phyloP scores from a whole-genome alignment of 768 basidiomycete genomes.

The Mycena chlorophos region DNA sequence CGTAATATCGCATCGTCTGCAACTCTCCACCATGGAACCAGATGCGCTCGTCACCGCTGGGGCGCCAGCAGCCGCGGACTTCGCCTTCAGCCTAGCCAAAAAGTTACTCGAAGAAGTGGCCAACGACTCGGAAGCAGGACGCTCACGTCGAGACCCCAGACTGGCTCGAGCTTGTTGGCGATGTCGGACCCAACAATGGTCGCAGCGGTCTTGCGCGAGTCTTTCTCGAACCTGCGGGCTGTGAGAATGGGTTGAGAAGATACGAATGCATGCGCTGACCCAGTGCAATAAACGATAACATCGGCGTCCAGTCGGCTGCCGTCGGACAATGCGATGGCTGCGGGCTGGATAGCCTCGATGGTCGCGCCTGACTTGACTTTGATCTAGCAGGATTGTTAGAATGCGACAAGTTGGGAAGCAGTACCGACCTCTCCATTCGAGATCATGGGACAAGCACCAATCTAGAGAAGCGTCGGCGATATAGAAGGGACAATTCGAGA shows the following conservation, averaged over 20 bases:
- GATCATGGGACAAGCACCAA: conserved; percentile 18
- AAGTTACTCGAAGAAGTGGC: not conserved
- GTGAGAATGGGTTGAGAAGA: not conserved
- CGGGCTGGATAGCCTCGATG: conserved; percentile 40
- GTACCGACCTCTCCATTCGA: conserved; percentile 29
- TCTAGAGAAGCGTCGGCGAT: not conserved
- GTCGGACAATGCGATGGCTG: conserved; percentile 42
- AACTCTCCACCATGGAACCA: conserved; percentile 22
- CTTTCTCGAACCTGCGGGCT: conserved; percentile 29
- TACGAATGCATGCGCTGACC: conserved; percentile 27
- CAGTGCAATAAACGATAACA: conserved; percentile 50
- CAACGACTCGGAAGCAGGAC: not conserved
- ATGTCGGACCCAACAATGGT: conserved; percentile 9
- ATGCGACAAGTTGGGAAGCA: conserved; percentile 43
- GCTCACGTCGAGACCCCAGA: conserved; percentile 31
- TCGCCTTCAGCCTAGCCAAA: conserved; percentile 29
- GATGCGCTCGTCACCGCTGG: conserved; percentile 27
- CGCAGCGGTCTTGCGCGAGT: conserved; percentile 7
- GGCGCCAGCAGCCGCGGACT: conserved; percentile 28
- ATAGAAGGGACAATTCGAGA: not conserved
- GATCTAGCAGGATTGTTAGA: conserved; percentile 43
- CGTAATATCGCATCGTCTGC: conserved; percentile 20
- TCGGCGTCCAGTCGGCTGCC: conserved; percentile 48
- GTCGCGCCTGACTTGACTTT: conserved; percentile 42
- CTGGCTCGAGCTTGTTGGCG: conserved; percentile 19